phyloP scores from a whole-genome alignment of 441 rosid genomes.

The Arabidopsis hybrid region DNA sequence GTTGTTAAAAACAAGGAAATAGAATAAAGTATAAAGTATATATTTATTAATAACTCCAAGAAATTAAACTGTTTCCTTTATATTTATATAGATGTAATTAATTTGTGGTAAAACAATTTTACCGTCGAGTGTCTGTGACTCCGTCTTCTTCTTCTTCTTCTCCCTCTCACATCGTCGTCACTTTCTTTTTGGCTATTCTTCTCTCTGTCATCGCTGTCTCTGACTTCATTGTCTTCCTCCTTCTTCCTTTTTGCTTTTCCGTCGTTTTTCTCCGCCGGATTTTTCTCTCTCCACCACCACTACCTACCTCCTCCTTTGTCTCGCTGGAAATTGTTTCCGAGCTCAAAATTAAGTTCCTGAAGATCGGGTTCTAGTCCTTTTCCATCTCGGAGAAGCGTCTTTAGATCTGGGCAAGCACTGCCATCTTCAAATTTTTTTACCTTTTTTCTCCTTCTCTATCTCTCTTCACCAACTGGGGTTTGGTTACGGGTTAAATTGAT shows the following conservation, averaged over 20 bases:
- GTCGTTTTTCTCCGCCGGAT: conserved; percentile 45
- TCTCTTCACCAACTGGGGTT: background rate
- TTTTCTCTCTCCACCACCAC: conserved; percentile 22
- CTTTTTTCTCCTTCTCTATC: conserved; percentile 22
- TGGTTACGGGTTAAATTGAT: conserved; percentile 38
- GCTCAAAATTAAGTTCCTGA: background rate
- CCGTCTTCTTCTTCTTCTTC: conserved; percentile 3
- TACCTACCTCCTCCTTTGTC: background rate
- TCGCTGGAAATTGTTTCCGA: too few species aligned
- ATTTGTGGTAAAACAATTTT: background rate
- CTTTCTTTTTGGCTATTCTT: conserved; percentile 14
- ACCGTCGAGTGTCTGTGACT: background rate
- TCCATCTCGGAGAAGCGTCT: conserved; percentile 3
- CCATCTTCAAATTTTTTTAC: background rate
- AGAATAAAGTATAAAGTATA: conserved; percentile 6
- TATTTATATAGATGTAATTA: background rate
- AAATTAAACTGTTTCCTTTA: conserved; percentile 25
- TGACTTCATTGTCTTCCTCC: conserved; percentile 43
- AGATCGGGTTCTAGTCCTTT: conserved; percentile 23
- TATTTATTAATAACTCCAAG: conserved; percentile 12
- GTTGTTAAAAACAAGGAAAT: background rate
- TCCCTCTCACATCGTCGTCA: conserved; percentile 19
- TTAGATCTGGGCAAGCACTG: conserved; percentile 31
- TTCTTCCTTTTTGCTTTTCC: conserved; percentile 40
- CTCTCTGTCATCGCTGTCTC: conserved; percentile 39